Evolutionary conservation across 2,329 filamentous ascomycete species (phyloP).

Genomic region (Monilinia fructigena): DNA sequence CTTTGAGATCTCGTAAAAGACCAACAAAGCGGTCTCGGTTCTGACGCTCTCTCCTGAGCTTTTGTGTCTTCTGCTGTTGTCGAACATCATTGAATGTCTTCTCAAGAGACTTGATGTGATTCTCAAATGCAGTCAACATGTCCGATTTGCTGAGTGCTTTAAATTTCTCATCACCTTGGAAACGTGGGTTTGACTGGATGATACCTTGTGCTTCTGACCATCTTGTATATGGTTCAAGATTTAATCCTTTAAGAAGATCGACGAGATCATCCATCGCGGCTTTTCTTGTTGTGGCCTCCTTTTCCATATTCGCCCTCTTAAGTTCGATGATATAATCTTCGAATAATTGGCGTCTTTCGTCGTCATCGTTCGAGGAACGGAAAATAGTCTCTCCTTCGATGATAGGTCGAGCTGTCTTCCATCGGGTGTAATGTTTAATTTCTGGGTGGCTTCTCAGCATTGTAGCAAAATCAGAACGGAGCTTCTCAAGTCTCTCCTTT

Average conservation of each 20-base stretch:
- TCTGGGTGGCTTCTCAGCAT: constrained; percentile 97
- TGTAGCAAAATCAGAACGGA: constrained; percentile 88
- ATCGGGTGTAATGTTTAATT: constrained; percentile 94
- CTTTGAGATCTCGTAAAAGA: constrained; percentile 71
- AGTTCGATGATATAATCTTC: constrained; percentile 88
- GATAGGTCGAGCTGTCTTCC: constrained; percentile 92
- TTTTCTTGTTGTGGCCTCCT: constrained; percentile 69
- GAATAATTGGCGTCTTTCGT: constrained; percentile 84
- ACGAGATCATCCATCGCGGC: constrained; percentile 82
- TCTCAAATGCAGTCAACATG: constrained; percentile 88
- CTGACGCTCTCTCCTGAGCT: constrained; percentile 78
- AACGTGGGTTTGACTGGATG: constrained; percentile 73
- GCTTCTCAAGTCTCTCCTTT: constrained; percentile 87
- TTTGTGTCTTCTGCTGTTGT: constrained; percentile 81
- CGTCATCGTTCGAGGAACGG: constrained; percentile 82
- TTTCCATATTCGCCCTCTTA: constrained; percentile 75
- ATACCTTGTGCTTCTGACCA: constrained; percentile 88
- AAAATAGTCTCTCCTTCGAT: constrained; percentile 96
- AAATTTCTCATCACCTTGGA: constrained; percentile 82
- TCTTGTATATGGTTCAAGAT: constrained; percentile 88
- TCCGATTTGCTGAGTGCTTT: constrained; percentile 83
- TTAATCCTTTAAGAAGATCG: constrained; percentile 72
- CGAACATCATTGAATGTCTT: constrained; percentile 86
- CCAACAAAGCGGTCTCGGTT: constrained; percentile 77
- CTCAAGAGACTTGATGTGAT: constrained; percentile 90